Evolutionary conservation across 2,329 filamentous ascomycete species (phyloP), one percentile per base, ranked within the genome.

Genomic region (Bipolaris cookei): DNA sequence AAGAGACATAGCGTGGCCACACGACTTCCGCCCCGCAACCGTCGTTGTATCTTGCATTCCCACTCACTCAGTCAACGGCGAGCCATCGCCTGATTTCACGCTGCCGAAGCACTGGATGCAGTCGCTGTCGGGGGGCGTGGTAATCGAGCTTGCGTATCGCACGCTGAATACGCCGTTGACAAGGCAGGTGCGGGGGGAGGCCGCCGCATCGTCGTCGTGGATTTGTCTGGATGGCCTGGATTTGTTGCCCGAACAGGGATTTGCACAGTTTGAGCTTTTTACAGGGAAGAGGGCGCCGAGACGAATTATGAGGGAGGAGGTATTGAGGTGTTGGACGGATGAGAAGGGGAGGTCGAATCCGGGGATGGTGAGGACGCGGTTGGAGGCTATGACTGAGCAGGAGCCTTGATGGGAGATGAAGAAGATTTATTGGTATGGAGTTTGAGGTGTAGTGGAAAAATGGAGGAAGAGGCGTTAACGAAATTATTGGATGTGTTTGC

Each of bases 221-320:
- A 86, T 92, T 0, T 82, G 89, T 8, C 84, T 92, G 72, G 89
- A 92, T 67, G 90, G 90, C 0, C 77, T 93, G 14, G 90, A 93
- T 64, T 80, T 92, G 30, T 75, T 93, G 10, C 89, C 89, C 0
- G 90, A 92, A 70, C 90, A 92, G 70, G 90, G 88, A 0, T 90
- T 90, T 72, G 89, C 90, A 0, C 90, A 92, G 66, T 93, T 92
- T 68, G 90, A 93, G 74, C 77, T 92, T 1, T 91, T 93, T 71
- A 92, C 90, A 0, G 90, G 90, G 0, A 81, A 88, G 39, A 84
- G 88, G 74, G 89, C 89, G 13, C 89, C 89, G 1, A 83, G 90
- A 18, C 79, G 85, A 39, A 73, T 89, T 34, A 93, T 93, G 90
- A 83, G 88, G 58, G 80, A 84, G 35, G 87, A 88, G 65, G 86